Conservation (phyloP, 345 rosid species). For the Toxicodendron radicans region DNA sequence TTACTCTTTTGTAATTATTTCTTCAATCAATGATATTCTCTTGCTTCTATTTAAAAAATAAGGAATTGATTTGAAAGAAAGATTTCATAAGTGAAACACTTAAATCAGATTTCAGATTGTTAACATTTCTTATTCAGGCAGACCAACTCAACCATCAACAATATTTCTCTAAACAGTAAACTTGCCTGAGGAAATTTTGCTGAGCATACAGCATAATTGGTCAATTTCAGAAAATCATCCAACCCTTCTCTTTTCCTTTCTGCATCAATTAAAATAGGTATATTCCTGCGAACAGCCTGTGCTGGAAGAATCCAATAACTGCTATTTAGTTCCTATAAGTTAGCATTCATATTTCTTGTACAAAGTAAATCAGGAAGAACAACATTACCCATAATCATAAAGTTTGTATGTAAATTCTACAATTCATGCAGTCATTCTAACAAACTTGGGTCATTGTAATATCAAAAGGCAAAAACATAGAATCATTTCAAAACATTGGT, state of each 20-base stretch:
- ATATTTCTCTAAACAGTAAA: conserved; percentile 20
- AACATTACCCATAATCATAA: not conserved
- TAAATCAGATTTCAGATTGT: not conserved
- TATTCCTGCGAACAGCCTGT: conserved; percentile 73
- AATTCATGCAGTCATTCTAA: conserved; percentile 3
- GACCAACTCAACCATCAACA: conserved; percentile 4
- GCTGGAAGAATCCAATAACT: conserved; percentile 43
- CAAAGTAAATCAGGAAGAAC: not conserved
- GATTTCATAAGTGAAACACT: not conserved
- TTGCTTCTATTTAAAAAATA: too few relatives aligned
- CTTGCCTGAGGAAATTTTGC: conserved; percentile 78
- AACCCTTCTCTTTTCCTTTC: conserved; percentile 76
- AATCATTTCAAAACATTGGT: not conserved
- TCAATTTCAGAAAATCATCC: conserved; percentile 65
- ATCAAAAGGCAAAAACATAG: not conserved
- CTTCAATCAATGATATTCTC: too few relatives aligned
- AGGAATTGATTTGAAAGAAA: too few relatives aligned
- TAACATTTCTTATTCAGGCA: not conserved
- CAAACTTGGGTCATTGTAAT: not conserved
- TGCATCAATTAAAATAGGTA: conserved; percentile 80
- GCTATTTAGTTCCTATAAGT: conserved; percentile 9
- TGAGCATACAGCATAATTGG: conserved; percentile 75
- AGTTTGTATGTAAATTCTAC: not conserved
- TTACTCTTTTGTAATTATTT: too few relatives aligned
- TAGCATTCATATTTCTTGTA: conserved; percentile 11